A percentile compares a stretch with the other conserved stretches of the same genome.
Evolutionary conservation across 345 rosid genomes (phyloP).

Genomic region (Sisymbrium irio): DNA sequence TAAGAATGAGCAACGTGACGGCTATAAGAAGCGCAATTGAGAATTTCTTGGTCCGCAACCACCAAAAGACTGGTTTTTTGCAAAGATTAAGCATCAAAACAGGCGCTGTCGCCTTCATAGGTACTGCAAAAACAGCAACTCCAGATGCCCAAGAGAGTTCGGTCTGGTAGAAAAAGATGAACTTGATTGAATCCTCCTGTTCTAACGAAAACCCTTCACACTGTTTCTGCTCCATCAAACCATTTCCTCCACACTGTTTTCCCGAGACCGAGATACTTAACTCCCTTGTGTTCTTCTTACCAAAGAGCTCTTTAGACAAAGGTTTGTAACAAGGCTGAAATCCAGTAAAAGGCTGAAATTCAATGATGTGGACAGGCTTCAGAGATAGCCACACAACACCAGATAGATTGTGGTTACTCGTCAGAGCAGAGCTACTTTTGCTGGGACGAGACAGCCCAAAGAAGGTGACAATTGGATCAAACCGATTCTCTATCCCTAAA

Average conservation of each 20-base stretch:
- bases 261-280: conserved; percentile 61
- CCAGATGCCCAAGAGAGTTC: conserved; percentile 58
- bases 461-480: conserved; percentile 30
- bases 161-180: conserved; percentile 53
- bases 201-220: conserved; percentile 53
- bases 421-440: conserved; percentile 55
- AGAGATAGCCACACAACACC: conserved; percentile 76
- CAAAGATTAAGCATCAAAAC: conserved; percentile 52
- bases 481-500: conserved; percentile 39
- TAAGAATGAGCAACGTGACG: conserved; percentile 44
- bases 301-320: conserved; percentile 56
- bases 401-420: conserved; percentile 70
- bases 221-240: conserved; percentile 55
- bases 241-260: conserved; percentile 46
- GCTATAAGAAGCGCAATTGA: conserved; percentile 41
- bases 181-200: conserved; percentile 65
- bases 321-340: conserved; percentile 50
- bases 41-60: conserved; percentile 59
- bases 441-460: conserved; percentile 34
- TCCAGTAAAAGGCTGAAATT: conserved; percentile 46
- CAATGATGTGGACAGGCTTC: conserved; percentile 49
- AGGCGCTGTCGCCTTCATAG: conserved; percentile 69
- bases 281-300: conserved; percentile 56
- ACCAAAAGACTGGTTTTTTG: conserved; percentile 64
- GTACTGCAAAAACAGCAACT: conserved; percentile 47